Evolutionary conservation across 192 early-diverging fungal genomes (phyloP), one percentile per base, ranked within the genome.

Genomic region (Coemansia sp.): DNA sequence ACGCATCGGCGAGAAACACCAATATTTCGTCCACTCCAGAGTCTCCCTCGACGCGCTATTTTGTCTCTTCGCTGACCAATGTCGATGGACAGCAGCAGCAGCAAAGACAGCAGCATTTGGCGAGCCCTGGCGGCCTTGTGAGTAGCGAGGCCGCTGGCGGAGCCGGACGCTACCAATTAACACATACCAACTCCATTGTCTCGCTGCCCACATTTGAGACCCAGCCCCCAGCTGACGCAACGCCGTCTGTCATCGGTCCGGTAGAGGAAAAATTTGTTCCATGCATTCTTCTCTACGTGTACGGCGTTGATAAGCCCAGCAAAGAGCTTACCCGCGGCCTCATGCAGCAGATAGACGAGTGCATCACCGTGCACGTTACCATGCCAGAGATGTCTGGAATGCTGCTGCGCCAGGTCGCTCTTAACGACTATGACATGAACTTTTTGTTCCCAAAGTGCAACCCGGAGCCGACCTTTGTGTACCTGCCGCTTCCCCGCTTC

Each of bases 381-480:
- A 74, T 80, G 71, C 77, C 71, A 4, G 68, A 71, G 62, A 74
- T 80, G 61, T 80, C 77, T 6, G 65, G 67, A 25, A 71, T 65
- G 68, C 36, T 80, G 62, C 32, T 71, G 55, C 68, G 77, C 11
- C 65, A 69, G 42, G 68, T 74, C 5, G 49, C 71, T 14, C 68
- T 80, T 24, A 71, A 80, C 36, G 62, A 64, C 32, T 68, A 80
- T 22, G 77, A 80, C 62, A 68, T 74, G 62, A 52, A 68, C 59
- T 74, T 80, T 68, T 30, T 80, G 77, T 71, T 80, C 45, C 77
- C 77, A 0, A 46, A 30, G 54, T 74, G 77, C 72, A 71, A 71
- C 39, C 77, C 77, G 0, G 77, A 80, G 65, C 77, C 77, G 8
- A 65, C 69, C 5, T 59, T 80, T 23, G 27, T 80, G 23, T 80